Base-by-base conservation (phyloP, 2,329 filamentous ascomycete species). In the Fusarium piperis region DNA sequence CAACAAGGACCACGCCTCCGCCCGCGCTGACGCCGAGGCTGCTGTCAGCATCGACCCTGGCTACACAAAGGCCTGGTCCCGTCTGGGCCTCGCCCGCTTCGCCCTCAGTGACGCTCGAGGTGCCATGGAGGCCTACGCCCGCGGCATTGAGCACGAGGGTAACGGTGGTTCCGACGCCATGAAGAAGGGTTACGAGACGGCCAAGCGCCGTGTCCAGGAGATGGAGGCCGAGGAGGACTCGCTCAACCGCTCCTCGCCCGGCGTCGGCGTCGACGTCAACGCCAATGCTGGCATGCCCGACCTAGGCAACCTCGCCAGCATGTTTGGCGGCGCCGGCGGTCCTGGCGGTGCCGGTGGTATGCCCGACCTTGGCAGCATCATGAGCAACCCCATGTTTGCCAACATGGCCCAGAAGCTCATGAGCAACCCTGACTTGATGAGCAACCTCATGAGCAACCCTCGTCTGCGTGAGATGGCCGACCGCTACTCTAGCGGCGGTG, bases 361-460 rank as follows among this genome's bases (percentile, higher is more conserved):
- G 93, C 94, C 95, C 13, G 95, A 98, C 81, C 86, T 99, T 26
- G 84, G 90, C 71, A 89, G 90, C 71, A 91, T 99, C 81, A 97
- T 98, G 94, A 94, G 87, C 86, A 99, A 98, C 85, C 96, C 96
- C 62, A 98, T 98, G 96, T 97, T 99, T 84, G 90, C 94, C 57
- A 93, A 89, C 84, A 98, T 98, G 94, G 96, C 96, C 6, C 94
- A 98, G 86, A 97, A 94, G 82, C 83, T 99, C 62, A 98, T 98
- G 96, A 94, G 91, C 84, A 98, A 99, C 84, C 96, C 96, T 0
- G 93, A 97, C 11, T 90, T 95, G 86, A 92, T 98, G 90, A 89
- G 87, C 80, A 96, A 94, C 81, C 83, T 99, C 65, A 97, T 99
- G 95, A 94, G 87, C 86, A 98, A 99, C 86, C 96, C 96, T 4